Evolutionary conservation across 208 protist genomes (phyloP).

Genomic region (Vickermania ingenoplastis): DNA sequence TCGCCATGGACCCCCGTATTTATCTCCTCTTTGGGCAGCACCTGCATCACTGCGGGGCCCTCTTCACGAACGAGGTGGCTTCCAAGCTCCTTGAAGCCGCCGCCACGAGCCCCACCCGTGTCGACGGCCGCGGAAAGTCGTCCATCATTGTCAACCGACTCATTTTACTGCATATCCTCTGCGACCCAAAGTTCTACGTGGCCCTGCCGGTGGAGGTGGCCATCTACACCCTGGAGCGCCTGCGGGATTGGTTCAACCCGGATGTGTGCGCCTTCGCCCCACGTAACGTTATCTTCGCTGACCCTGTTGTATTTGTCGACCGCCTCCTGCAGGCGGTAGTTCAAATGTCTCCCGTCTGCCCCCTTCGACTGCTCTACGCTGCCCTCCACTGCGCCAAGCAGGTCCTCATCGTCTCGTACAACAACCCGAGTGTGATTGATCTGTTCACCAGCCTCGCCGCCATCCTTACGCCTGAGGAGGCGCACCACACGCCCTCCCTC

Average conservation of each 20-base stretch:
- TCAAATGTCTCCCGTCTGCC: conserved; percentile 13
- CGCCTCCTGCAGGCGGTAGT: conserved; percentile 60
- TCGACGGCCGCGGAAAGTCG: conserved; percentile 43
- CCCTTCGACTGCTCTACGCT: conserved; percentile 24
- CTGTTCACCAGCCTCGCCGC: conserved; percentile 41
- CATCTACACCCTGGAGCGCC: conserved; percentile 32
- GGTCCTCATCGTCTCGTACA: conserved; percentile 58
- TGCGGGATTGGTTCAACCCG: conserved; percentile 45
- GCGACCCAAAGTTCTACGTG: conserved; percentile 41
- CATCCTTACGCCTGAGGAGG: conserved; percentile 41
- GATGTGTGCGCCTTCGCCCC: conserved; percentile 46
- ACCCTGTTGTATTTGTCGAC: conserved; percentile 55
- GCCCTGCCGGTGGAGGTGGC: conserved; percentile 29
- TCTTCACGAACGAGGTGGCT: conserved; percentile 39
- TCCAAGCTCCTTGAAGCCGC: conserved; percentile 47
- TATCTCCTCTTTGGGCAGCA: conserved; percentile 60
- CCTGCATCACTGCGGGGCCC: conserved; percentile 36
- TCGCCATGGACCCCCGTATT: conserved; percentile 40
- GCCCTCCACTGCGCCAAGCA: conserved; percentile 55
- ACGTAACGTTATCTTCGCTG: conserved; percentile 52
- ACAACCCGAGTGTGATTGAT: conserved; percentile 49
- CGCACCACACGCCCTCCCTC: conserved; percentile 9
- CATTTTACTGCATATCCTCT: conserved; percentile 60
- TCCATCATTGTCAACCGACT: conserved; percentile 71
- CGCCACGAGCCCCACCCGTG: conserved; percentile 19